Base-by-base conservation (phyloP, 2,329 filamentous ascomycete species). In the Didymella exigua region DNA sequence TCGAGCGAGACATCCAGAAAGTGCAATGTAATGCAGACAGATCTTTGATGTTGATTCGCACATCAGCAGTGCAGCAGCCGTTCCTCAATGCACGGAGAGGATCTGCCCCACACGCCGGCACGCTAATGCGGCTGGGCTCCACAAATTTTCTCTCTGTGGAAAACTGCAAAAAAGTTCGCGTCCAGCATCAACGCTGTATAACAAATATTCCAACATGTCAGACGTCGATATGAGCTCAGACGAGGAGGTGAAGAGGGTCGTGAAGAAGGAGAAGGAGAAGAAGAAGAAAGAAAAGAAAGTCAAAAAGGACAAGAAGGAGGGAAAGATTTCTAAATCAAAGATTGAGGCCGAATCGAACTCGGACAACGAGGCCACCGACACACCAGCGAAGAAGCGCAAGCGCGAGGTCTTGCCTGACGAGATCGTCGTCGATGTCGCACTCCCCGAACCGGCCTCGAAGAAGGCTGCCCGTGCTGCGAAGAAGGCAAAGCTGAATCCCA, bases 371-470 rank as follows among this genome's bases (percentile, higher is more conserved):
- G 43, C 37, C 37, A 33, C 54, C 23, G 61, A 64, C 24, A 59
- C 60, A 45, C 63, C 69, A n/a, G 62, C 60, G 13, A 75, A 74
- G 55, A 82, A 81, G 68, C 78, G 79, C 52, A 82, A 81, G 67
- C 76, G 78, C 86, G 66, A 89, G 89, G 66, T 82, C 83, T 63
- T 87, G 0, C 68, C 81, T 49, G 75, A 77, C 27, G 84, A 87
- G 42, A 89, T 99, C 69, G 91, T 96, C 75, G 92, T 99, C 72
- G 91, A 99, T 74, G 79, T 99, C 59, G 82, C 81, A 61, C 87
- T 90, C n/a, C 95, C 95, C 23, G 93, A 98, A 71, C 95, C 95
- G 18, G 91, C 91, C 1, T 98, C 95, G 29, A 99, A 98, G 77
- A 96, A 95, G 73, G 92, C 91, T 58, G 86, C 92, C 65, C 91